Evolutionary conservation across 2,329 filamentous ascomycete genomes (phyloP).

Genomic region (Cladosporium velox): DNA sequence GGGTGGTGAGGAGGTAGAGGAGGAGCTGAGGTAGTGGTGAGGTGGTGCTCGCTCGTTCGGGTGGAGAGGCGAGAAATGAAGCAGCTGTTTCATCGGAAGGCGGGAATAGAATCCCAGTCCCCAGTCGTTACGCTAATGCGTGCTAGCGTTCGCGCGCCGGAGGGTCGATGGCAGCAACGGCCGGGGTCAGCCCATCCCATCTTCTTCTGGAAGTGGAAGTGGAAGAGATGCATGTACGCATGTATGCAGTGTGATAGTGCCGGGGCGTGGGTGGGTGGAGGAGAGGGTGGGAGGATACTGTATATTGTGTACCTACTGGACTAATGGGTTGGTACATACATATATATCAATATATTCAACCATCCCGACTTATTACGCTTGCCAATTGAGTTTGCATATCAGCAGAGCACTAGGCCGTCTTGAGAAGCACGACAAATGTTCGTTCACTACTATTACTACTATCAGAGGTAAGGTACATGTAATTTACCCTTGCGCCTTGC

Average conservation of each 20-base stretch:
- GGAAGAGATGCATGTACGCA: slow-evolving; percentile 9
- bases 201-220: slow-evolving; percentile 15
- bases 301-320: not conserved
- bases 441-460: not conserved
- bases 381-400: not conserved
- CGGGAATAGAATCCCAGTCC: slow-evolving; percentile 13
- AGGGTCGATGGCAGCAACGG: slow-evolving; percentile 12
- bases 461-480: not conserved
- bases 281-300: not conserved
- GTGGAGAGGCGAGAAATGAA: slow-evolving; percentile 21
- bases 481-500: not conserved
- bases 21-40: slow-evolving; percentile 7
- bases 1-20: slow-evolving; percentile 10
- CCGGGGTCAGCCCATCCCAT: slow-evolving; percentile 14
- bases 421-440: not conserved
- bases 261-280: not conserved
- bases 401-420: not conserved
- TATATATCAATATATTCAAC: not conserved
- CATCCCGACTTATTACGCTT: not conserved
- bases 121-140: slow-evolving; percentile 21
- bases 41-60: not conserved
- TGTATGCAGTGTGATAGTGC: slow-evolving; percentile 8
- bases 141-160: slow-evolving; percentile 15
- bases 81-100: slow-evolving; percentile 14
- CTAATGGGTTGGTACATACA: not conserved